Percentiles rank a stretch among this genome's conserved stretches.
phyloP scores from a whole-genome alignment of 495 filamentous ascomycete genomes.

The Aspergillus homomorphus region DNA sequence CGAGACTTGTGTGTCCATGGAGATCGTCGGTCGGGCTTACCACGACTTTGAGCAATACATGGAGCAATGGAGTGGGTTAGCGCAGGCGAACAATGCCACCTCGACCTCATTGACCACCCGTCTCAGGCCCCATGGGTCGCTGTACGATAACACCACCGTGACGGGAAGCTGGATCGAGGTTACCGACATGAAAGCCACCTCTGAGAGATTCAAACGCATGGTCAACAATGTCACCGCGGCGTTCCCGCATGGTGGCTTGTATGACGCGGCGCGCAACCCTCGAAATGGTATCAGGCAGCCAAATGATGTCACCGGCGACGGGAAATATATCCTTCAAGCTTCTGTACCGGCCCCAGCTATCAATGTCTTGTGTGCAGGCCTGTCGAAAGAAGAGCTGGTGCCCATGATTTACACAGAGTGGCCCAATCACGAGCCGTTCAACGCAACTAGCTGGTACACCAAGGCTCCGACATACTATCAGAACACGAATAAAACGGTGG shows the following conservation, averaged over 20 bases:
- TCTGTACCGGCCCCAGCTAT: conserved; percentile 62
- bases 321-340: conserved; percentile 61
- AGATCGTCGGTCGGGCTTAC: conserved; percentile 60
- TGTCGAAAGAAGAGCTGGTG: conserved; percentile 52
- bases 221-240: conserved; percentile 73
- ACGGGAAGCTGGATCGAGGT: conserved; percentile 58
- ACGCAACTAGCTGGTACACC: conserved; percentile 30
- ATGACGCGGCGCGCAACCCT: conserved; percentile 54
- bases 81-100: conserved; percentile 31
- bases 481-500: conserved; percentile 55
- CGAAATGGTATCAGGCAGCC: conserved; percentile 66
- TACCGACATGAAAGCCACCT: conserved; percentile 45
- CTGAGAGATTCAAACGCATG: conserved; percentile 44
- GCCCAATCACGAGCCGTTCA: conserved; percentile 43
- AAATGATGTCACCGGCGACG: conserved; percentile 58
- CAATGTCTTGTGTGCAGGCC: conserved; percentile 67
- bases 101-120: conserved; percentile 38
- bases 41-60: conserved; percentile 51
- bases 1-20: conserved; percentile 59
- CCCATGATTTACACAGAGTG: conserved; percentile 61
- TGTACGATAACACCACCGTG: conserved; percentile 66
- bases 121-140: conserved; percentile 51
- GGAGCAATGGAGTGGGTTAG: conserved; percentile 45
- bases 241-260: conserved; percentile 67
- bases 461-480: conserved; percentile 16